A percentile compares a stretch with the other conserved stretches of the same genome.
Conservation (phyloP, 768 basidiomycete species). For the Phylloporus sp. region DNA sequence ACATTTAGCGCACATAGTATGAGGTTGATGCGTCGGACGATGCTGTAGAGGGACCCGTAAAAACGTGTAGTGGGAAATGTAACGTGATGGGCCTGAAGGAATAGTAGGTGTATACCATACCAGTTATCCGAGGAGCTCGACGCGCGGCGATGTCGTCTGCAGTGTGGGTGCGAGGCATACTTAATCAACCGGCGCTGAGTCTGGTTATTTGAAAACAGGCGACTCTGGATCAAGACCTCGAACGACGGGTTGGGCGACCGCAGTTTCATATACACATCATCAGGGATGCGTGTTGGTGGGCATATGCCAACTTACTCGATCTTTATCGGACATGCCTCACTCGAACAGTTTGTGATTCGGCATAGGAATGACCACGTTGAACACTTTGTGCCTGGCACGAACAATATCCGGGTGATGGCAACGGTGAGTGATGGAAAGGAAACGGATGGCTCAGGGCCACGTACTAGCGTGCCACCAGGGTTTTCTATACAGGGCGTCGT, state of each 20-base stretch:
- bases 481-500: slow-evolving; percentile 1
- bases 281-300: background rate
- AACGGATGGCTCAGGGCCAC: slow-evolving; percentile 8
- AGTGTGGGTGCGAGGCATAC: background rate
- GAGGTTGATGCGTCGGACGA: background rate
- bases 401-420: slow-evolving; percentile 8
- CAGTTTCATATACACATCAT: background rate
- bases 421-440: slow-evolving; percentile 3
- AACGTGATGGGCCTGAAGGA: background rate
- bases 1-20: background rate
- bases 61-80: background rate
- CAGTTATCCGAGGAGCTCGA: background rate
- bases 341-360: background rate
- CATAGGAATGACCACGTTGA: slow-evolving; percentile 3
- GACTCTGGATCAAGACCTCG: background rate
- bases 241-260: background rate
- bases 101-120: background rate
- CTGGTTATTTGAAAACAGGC: background rate
- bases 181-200: background rate
- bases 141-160: background rate
- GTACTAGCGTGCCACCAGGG: slow-evolving; percentile 1
- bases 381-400: background rate
- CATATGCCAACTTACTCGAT: background rate
- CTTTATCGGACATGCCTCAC: background rate
- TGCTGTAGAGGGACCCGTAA: no score